Conservation (phyloP, 805 yeast species). For the Tetrapisispora pingtungensis region DNA sequence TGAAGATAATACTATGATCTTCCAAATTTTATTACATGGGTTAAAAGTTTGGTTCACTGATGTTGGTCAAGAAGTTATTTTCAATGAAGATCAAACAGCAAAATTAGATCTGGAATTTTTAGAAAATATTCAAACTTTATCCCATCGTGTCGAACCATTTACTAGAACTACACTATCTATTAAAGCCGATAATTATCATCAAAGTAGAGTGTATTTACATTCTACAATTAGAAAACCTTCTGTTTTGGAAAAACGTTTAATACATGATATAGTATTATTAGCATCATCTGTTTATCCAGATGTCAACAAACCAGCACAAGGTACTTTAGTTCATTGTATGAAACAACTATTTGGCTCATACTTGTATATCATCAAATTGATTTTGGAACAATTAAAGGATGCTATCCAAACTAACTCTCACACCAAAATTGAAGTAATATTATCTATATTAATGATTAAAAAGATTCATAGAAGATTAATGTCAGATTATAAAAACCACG, state of each 20-base stretch:
- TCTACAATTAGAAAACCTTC: conserved; percentile 64
- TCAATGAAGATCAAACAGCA: conserved; percentile 44
- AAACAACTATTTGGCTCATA: conserved; percentile 59
- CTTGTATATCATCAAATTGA: conserved; percentile 34
- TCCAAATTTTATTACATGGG: conserved; percentile 51
- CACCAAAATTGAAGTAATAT: conserved; percentile 52
- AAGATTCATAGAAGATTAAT: conserved; percentile 50
- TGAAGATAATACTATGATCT: conserved; percentile 54
- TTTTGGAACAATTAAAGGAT: conserved; percentile 37
- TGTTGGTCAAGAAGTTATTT: conserved; percentile 58
- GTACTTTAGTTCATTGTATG: conserved; percentile 54
- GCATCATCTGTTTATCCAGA: conserved; percentile 61
- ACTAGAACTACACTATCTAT: conserved; percentile 70
- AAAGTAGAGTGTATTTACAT: conserved; percentile 58
- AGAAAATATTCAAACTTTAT: conserved; percentile 48
- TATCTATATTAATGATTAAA: conserved; percentile 45
- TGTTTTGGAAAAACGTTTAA: conserved; percentile 45
- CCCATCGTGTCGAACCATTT: conserved; percentile 53
- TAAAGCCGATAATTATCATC: conserved; percentile 62
- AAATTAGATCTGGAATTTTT: conserved; percentile 45
- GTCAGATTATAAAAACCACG: conserved; percentile 43
- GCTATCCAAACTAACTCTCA: conserved; percentile 42
- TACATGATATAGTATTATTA: conserved; percentile 53
- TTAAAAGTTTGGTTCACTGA: conserved; percentile 69
- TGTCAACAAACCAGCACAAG: conserved; percentile 57